A percentile compares a stretch with the other conserved stretches of the same genome.
Evolutionary conservation across 345 rosid species (phyloP).

Genomic region (Aethionema arabicum): DNA sequence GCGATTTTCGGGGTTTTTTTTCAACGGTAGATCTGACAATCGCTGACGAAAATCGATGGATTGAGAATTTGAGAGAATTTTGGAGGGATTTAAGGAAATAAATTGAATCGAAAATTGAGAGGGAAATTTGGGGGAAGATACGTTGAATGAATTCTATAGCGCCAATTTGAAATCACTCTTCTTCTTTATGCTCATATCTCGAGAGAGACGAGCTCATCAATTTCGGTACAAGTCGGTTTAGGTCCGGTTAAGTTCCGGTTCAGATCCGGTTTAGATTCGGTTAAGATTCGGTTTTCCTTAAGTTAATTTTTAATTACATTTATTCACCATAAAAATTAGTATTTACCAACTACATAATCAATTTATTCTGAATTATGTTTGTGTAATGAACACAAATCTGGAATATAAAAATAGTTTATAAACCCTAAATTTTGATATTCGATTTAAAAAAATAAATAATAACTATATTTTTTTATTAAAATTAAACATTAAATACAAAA

Average conservation of each 20-base stretch:
- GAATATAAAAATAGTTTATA: too few species aligned
- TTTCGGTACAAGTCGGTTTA: neutral
- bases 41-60: slow-evolving; percentile 2
- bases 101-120: neutral
- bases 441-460: too few species aligned
- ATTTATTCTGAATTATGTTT: neutral
- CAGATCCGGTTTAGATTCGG: too few species aligned
- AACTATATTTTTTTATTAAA: too few species aligned
- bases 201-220: neutral
- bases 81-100: slow-evolving; percentile 1
- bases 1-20: slow-evolving; percentile 2
- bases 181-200: neutral
- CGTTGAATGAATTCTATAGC: neutral
- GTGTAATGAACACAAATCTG: too few species aligned
- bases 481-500: too few species aligned
- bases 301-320: too few species aligned
- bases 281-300: too few species aligned
- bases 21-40: slow-evolving; percentile 37
- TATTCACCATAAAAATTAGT: too few species aligned
- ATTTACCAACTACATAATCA: too few species aligned
- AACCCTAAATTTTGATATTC: too few species aligned
- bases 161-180: slow-evolving; percentile 1
- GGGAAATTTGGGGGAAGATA: neutral
- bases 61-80: slow-evolving; percentile 6
- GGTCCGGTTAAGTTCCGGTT: too few species aligned